phyloP scores from a whole-genome alignment of 2,329 filamentous ascomycete genomes.

The Cercospora brassicicola region DNA sequence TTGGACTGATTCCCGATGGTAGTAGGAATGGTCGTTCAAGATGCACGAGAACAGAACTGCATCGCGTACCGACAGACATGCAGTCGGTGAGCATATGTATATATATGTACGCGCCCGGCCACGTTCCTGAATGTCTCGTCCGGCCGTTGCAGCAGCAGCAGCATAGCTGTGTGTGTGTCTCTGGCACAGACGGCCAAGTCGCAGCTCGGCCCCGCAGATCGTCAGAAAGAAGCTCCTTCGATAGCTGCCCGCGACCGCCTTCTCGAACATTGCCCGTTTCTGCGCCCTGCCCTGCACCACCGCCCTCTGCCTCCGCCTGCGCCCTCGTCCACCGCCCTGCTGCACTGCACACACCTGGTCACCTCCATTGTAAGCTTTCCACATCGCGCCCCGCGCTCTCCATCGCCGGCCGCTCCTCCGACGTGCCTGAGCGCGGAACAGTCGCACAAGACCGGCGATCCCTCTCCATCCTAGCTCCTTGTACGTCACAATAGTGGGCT shows the following conservation, averaged over 20 bases:
- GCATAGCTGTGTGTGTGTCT: neutral
- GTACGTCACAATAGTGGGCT: slow-evolving; percentile 6
- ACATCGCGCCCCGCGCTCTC: neutral
- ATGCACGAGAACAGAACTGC: neutral
- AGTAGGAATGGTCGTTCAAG: neutral
- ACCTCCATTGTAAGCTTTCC: neutral
- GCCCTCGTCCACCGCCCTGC: neutral
- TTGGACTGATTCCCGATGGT: neutral
- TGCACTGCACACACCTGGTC: neutral
- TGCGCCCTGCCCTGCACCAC: neutral
- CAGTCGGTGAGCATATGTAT: neutral
- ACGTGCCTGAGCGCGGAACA: neutral
- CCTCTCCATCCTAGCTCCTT: neutral
- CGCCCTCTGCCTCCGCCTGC: slow-evolving; percentile 1
- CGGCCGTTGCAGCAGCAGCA: neutral
- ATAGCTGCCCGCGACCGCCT: slow-evolving; percentile 9
- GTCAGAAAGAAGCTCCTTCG: slow-evolving; percentile 7
- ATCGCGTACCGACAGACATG: neutral
- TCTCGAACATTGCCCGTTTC: slow-evolving; percentile 15
- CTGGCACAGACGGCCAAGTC: neutral
- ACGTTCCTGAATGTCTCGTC: neutral
- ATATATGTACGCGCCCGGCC: neutral
- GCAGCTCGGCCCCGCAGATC: slow-evolving; percentile 2
- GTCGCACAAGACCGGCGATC: slow-evolving; percentile 6
- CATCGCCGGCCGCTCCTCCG: neutral